Base-by-base conservation (phyloP, 352 stramenopile species). In the Phytophthora fragariae region DNA sequence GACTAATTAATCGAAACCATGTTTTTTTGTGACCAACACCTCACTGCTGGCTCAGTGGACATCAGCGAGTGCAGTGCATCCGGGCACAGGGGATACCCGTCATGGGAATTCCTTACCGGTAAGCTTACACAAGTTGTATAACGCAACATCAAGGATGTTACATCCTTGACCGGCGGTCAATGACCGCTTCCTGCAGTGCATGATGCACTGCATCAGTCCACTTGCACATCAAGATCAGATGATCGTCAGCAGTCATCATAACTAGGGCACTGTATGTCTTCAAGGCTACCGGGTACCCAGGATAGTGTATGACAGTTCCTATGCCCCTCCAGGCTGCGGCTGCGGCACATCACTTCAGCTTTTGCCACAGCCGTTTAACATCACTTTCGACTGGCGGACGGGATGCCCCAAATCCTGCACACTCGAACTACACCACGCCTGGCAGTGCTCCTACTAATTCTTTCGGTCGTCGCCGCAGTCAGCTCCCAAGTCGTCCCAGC, bases 201-300 rank as follows among this genome's bases (percentile, higher is more conserved):
- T 9, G n/a, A n/a, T n/a, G n/a, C n/a, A n/a, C n/a, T n/a, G n/a
- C 37, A 44, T 10, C 15, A 14, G 37, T 17, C 37, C 37, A 44
- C 37, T 44, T 44, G 37, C 37, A 44, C 37, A 44, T 44, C 37
- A 44, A 44, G 37, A 44, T 44, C 37, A 44, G 37, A 44, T 44
- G 37, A 44, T 44, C 37, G 37, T 44, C 37, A 14, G 37, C 37
- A 44, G 37, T 44, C 37, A 44, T 44, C 37, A 44, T 5, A 44
- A 44, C 4, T 44, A 44, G 11, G 37, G 37, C 37, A 44, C 37
- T 44, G 66, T 71, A 44, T 44, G 37, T 44, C 37, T 44, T 5
- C 37, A 44, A 14, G 37, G 3, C 27, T 29, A 29, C 27, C 27
- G 3, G 27, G 27, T 29, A 4, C 27, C 2, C 27, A 29, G 27